Evolutionary conservation across 202 grass and related monocot genomes (phyloP).

Genomic region (Miscanthus sacchariflorus): DNA sequence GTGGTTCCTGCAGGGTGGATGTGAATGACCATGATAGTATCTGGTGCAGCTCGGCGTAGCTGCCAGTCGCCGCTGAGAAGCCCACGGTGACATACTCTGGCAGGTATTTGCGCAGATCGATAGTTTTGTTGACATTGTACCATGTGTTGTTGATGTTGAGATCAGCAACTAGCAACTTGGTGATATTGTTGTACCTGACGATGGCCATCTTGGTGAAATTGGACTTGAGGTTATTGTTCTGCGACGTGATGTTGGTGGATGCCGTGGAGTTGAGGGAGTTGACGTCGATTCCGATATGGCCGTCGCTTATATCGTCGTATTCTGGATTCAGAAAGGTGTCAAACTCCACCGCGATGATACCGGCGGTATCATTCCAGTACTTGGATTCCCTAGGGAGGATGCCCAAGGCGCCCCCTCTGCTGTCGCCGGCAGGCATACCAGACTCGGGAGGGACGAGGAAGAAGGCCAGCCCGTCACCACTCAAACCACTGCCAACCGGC

Average conservation of each 20-base stretch:
- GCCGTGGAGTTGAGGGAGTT: slow-evolving; percentile 44
- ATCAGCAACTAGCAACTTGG: neutral
- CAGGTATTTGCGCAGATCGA: neutral
- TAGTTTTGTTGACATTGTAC: neutral
- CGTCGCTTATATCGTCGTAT: neutral
- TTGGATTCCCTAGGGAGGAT: neutral
- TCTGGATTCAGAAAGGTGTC: neutral
- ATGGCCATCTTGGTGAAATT: slow-evolving; percentile 6
- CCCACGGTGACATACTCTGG: neutral
- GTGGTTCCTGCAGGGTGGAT: neutral
- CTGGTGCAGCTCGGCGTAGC: neutral
- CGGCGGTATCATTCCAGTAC: neutral
- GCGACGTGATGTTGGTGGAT: neutral
- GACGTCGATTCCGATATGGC: slow-evolving; percentile 61
- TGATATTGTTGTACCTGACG: slow-evolving; percentile 37
- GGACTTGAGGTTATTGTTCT: no score
- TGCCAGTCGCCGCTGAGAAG: neutral
- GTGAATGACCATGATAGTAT: slow-evolving; percentile 21
- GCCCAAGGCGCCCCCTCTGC: neutral
- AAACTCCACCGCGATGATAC: slow-evolving; percentile 51
- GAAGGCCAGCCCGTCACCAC: no score
- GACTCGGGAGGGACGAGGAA: no score
- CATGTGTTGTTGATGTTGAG: neutral
- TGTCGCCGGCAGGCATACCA: no score
- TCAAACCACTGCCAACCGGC: no score